Base-by-base conservation (phyloP, 225 moss, liverwort and hornwort genomes). In the Marchantia paleacea region DNA sequence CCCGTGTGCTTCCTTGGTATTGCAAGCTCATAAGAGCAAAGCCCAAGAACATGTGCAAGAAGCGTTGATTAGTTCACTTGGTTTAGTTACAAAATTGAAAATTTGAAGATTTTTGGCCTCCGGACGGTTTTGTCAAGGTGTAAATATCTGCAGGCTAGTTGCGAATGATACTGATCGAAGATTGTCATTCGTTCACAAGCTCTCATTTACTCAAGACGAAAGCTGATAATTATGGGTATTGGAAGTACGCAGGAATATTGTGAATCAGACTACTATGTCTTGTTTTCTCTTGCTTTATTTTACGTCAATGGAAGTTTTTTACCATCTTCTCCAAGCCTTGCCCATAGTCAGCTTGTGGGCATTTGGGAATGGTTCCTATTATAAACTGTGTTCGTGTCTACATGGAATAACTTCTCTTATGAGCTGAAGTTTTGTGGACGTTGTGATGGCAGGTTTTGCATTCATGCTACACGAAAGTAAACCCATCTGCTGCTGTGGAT, bases 391-490 rank as follows among this genome's bases (percentile, higher is more conserved):
- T 19, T 6, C 39, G 6, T 69, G 6, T 12, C 67, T 69, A 8
- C 48, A 39, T 39, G 12, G 69, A 28, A 39, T 12, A 31, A 39
- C 12, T 39, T 39, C 13, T 3, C 47, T 69, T 0, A 39, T 47
- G 39, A 69, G 18, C 12, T 62, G 20, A 39, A 72, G 3, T 72
- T 8, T 24, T 28, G 30, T 30, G n/a, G 52, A 72, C 10, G 19
- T 12, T 20, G 16, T 75, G 70, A 24, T 26, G 49, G 25, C 87
- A 97, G 94, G 97, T 97, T 22, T 80, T 97, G 64, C 95, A 97
- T 83, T 73, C 97, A 75, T 97, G 97, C 87, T 97, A 91, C 75
- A 86, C 97, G 30, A 87, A 88, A 86, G 95, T 97, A 64, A 81
- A 52, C 68, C 95, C 95, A 61, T 91, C 95, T 84, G 92, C 89